phyloP scores from a whole-genome alignment of 345 rosid genomes.

The Aquilaria yunnanensis region DNA sequence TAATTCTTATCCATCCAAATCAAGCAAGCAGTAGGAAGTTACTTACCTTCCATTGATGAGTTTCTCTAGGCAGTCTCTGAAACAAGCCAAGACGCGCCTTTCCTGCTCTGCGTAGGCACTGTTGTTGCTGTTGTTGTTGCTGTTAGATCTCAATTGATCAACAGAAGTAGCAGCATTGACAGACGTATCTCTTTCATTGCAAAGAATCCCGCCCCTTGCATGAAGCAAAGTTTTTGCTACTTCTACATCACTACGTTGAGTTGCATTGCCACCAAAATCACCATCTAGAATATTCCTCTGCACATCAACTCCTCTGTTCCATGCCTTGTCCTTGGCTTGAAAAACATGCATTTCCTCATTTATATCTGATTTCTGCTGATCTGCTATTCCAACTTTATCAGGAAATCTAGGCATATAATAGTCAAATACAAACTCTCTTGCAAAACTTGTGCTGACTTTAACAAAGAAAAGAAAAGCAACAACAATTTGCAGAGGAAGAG shows the following conservation, averaged over 20 bases:
- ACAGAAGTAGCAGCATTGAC: constrained; percentile 17
- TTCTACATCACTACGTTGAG: constrained; percentile 2
- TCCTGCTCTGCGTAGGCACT: constrained; percentile 27
- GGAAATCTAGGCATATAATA: neutral
- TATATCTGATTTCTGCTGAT: constrained; percentile 10
- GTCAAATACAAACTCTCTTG: neutral
- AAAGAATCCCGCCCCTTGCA: constrained; percentile 21
- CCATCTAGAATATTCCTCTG: constrained; percentile 10
- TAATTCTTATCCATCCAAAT: too few relatives aligned
- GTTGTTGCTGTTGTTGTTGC: constrained; percentile 16
- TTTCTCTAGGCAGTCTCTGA: constrained; percentile 29
- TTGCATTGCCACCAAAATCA: constrained; percentile 3
- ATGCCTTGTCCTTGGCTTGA: constrained; percentile 9
- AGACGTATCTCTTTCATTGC: constrained; percentile 23
- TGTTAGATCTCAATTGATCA: constrained; percentile 7
- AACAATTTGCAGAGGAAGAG: too few relatives aligned
- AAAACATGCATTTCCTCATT: constrained; percentile 8
- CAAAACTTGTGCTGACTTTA: neutral
- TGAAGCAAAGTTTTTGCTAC: constrained; percentile 20
- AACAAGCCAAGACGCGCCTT: constrained; percentile 32
- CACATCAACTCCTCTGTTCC: constrained; percentile 6
- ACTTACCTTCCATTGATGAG: constrained; percentile 7
- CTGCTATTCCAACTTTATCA: constrained; percentile 14
- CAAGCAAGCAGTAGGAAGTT: too few relatives aligned
- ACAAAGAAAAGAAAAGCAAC: too few relatives aligned